These are phyloP conservation scores for Crassisporium funariophilum DNA, from an alignment of 768 basidiomycete species.

Conservation along the genomic window DNA sequence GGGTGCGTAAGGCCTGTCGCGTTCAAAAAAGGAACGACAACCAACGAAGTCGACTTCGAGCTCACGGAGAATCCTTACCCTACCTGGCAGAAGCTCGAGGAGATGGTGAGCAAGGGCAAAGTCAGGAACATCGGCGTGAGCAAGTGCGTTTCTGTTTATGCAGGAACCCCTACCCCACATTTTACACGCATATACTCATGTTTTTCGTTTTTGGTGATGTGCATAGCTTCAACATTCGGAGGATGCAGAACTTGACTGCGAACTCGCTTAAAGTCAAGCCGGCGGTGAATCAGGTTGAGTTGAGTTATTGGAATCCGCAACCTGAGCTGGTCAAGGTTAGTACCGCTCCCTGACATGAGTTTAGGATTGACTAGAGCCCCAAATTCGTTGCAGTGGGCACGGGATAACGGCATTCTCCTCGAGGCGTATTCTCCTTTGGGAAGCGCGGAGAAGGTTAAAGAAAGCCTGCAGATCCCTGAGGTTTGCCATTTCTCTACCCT, in stretches of 20 bases:
- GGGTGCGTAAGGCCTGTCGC: conserved; percentile 59
- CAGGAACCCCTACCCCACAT: neutral
- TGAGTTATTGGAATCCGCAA: conserved; percentile 78
- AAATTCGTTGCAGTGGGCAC: conserved; percentile 78
- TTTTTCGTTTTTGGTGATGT: conserved; percentile 31
- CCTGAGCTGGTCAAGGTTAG: conserved; percentile 67
- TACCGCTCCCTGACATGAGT: too few relatives aligned
- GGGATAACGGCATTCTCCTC: conserved; percentile 62
- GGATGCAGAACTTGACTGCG: conserved; percentile 64
- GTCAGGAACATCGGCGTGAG: conserved; percentile 80
- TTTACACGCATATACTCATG: neutral
- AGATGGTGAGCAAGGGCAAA: conserved; percentile 76
- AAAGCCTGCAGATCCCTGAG: conserved; percentile 60
- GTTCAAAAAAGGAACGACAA: conserved; percentile 51
- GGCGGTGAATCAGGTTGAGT: conserved; percentile 78
- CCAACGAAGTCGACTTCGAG: conserved; percentile 47
- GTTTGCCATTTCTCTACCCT: conserved; percentile 24
- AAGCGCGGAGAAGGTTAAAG: conserved; percentile 56
- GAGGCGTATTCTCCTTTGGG: conserved; percentile 82
- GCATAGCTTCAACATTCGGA: conserved; percentile 26
- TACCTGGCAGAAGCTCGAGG: conserved; percentile 81
- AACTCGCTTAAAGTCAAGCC: conserved; percentile 61
- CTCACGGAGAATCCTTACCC: conserved; percentile 73
- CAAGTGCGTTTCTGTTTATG: conserved; percentile 61
- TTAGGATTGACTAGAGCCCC: too few relatives aligned